Evolutionary conservation across 73 alveolate genomes (phyloP).

Genomic region (Paramecium sonneborni): DNA sequence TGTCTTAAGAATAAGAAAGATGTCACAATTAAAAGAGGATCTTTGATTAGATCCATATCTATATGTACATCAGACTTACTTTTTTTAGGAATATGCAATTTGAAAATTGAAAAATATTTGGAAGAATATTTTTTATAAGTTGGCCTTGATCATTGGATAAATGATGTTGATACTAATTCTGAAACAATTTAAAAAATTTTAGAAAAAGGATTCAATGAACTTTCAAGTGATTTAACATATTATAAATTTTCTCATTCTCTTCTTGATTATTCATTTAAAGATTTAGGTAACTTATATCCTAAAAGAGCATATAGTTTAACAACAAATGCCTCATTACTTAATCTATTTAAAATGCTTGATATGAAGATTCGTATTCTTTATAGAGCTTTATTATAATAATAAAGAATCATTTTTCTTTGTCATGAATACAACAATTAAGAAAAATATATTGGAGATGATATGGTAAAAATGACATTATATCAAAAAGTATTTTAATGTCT

Average conservation of each 20-base stretch:
- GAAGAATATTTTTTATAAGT: not conserved
- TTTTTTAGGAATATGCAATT: not conserved
- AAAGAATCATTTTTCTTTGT: not conserved
- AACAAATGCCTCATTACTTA: not conserved
- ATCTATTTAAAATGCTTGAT: not conserved
- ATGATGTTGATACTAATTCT: not conserved
- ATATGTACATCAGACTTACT: not conserved
- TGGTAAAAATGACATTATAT: not conserved
- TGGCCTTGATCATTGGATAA: conserved; percentile 47
- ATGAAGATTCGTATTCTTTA: conserved; percentile 23
- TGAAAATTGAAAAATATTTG: not conserved
- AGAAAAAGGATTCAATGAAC: not conserved
- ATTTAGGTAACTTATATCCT: not conserved
- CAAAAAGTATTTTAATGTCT: not conserved
- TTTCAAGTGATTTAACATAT: not conserved
- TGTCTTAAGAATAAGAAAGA: conserved; percentile 14
- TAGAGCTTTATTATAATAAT: conserved; percentile 21
- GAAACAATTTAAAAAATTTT: not conserved
- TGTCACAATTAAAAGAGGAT: conserved; percentile 15
- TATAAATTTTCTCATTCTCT: not conserved
- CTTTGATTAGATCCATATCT: conserved; percentile 35
- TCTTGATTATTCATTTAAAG: conserved; percentile 10
- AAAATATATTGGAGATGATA: not conserved
- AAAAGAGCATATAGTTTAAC: conserved; percentile 34
- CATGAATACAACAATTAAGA: conserved; percentile 26